These are phyloP conservation scores for Lepidopterella palustris DNA, from an alignment of 495 filamentous ascomycete genomes.

Conservation along the genomic window DNA sequence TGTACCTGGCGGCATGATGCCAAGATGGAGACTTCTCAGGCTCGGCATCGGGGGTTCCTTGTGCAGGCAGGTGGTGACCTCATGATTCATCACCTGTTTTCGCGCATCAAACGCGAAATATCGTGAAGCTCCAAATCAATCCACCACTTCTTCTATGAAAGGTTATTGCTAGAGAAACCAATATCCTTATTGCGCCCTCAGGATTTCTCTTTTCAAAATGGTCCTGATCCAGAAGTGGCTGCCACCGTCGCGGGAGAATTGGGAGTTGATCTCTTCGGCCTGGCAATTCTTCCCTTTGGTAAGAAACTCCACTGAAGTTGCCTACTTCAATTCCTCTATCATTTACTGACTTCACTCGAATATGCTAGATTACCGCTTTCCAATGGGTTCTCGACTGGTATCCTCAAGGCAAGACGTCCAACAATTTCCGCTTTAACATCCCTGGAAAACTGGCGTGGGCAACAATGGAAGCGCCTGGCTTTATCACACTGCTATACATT, in stretches of 20 bases:
- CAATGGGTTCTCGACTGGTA: conserved; percentile 43
- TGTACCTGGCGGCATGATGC: no score
- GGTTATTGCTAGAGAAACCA: no score
- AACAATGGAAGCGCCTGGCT: conserved; percentile 76
- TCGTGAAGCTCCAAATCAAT: no score
- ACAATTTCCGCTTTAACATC: conserved; percentile 65
- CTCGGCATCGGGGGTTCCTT: no score
- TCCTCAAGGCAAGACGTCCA: conserved; percentile 73
- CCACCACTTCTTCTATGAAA: no score
- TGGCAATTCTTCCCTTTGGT: conserved; percentile 48
- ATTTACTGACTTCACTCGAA: not conserved
- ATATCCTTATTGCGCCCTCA: no score
- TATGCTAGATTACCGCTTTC: conserved; percentile 33
- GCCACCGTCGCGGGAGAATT: conserved; percentile 46
- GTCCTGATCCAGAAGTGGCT: conserved; percentile 39
- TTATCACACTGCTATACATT: conserved; percentile 68
- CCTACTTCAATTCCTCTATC: not conserved
- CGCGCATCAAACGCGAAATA: no score
- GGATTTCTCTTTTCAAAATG: no score
- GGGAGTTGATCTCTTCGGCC: conserved; percentile 38
- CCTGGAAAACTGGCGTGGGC: conserved; percentile 85
- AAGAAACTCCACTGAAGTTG: conserved; percentile 6
- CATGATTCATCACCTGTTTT: no score
- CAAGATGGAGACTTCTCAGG: no score
- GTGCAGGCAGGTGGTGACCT: no score